These are phyloP conservation scores for Solanum peruvianum DNA, from an alignment of 257 asterid species.

Conservation along the genomic window DNA sequence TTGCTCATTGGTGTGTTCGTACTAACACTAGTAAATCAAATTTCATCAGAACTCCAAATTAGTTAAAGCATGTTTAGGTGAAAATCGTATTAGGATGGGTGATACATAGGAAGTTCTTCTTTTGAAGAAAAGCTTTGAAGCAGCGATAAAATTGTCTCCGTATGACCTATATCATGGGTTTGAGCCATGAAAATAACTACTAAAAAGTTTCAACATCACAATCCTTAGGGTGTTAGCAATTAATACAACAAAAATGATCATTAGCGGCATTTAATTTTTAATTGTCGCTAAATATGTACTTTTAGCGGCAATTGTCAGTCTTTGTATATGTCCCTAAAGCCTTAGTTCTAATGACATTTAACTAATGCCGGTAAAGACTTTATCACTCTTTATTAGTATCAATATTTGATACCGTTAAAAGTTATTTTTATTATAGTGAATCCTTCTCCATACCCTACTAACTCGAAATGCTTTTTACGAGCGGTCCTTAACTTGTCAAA, in stretches of 20 bases:
- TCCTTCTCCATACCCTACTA: neutral
- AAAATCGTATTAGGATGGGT: neutral
- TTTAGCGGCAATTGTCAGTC: too few relatives aligned
- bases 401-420: too few relatives aligned
- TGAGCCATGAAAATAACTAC: too few relatives aligned
- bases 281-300: rapidly evolving
- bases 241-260: too few relatives aligned
- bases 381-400: too few relatives aligned
- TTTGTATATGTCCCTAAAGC: too few relatives aligned
- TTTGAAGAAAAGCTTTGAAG: neutral
- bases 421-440: too few relatives aligned
- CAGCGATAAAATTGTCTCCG: rapidly evolving
- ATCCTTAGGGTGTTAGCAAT: too few relatives aligned
- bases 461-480: neutral
- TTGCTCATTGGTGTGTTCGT: neutral
- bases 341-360: too few relatives aligned
- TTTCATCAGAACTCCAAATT: neutral
- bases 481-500: too few relatives aligned
- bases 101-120: neutral
- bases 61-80: neutral
- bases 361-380: too few relatives aligned
- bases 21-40: rapidly evolving
- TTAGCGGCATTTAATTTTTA: too few relatives aligned
- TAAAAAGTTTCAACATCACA: neutral
- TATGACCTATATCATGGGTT: neutral